Evolutionary conservation across 495 filamentous ascomycete species (phyloP), one percentile per base, ranked within the genome.

Genomic region (Chaetomium tenue): DNA sequence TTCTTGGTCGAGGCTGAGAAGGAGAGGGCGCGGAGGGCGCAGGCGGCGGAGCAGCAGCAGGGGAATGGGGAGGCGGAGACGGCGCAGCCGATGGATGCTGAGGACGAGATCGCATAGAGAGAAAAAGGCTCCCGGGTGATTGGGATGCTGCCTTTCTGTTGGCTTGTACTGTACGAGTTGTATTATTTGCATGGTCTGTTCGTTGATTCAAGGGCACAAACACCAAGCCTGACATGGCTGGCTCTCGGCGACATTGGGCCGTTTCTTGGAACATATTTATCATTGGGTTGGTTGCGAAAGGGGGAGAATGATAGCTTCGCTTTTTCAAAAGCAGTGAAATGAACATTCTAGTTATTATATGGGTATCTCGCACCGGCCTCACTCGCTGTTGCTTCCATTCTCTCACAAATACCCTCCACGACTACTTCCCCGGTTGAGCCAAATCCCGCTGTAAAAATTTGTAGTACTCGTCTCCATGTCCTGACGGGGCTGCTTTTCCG

Each of bases 1-100:
- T 86, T 80, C 60, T 58, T 80, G 56, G 61, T 78, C 1, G 83
- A 85, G 69, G 76, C 75, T 1, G 67, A 44, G 42, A 77, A 72
- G 58, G 70, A 70, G 55, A 65, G 64, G 51, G 60, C 57, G 65
- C 47, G 63, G 63, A 60, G 52, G 26, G 47, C 53, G n/a, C 46
- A 28, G 25, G 48, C 56, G 52, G 54, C 16, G 16, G 52, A 23
- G 28, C 25, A 6, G 16, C 25, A 22, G 16, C 18, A 2, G 52
- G 48, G 7, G 48, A 33, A 4, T 7, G 16, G 18, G 51, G 33
- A 37, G 33, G 33, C 33, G 6, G 33, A 37, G 33, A 8, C 33
- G 33, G 33, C 51, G 51, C 25, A 18, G n/a, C 15, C 9, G 53
- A 60, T 55, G 37, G 55, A 44, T 22, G 20, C 33, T 8, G 61